These are phyloP conservation scores for Hypoxylon rickii DNA, from an alignment of 495 filamentous ascomycete species.

Conservation along the genomic window DNA sequence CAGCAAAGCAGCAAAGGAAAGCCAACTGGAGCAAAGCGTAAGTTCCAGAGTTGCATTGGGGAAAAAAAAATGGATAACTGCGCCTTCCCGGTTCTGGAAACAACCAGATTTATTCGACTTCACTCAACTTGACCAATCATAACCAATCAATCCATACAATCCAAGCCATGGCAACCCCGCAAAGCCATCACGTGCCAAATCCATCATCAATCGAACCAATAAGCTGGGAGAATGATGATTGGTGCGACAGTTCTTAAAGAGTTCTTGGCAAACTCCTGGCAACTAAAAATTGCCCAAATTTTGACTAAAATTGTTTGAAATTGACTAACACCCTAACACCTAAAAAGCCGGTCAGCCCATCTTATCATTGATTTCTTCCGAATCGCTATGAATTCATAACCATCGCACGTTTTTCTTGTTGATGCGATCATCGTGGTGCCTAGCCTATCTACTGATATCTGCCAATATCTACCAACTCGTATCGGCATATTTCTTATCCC, in stretches of 20 bases:
- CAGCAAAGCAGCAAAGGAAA: too few relatives aligned
- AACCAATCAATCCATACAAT: not conserved
- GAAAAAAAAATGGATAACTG: slow-evolving; percentile 9
- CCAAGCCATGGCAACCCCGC: slow-evolving; percentile 22
- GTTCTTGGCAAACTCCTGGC: slow-evolving; percentile 21
- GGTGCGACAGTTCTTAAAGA: slow-evolving; percentile 12
- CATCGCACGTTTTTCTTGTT: slow-evolving; percentile 3
- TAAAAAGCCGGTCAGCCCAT: slow-evolving; percentile 17
- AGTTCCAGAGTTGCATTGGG: slow-evolving; percentile 1
- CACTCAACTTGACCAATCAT: slow-evolving; percentile 15
- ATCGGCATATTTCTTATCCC: slow-evolving; percentile 1
- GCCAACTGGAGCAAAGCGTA: not conserved
- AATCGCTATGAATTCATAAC: slow-evolving; percentile 5
- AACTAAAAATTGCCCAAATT: too few relatives aligned
- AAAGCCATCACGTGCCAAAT: slow-evolving; percentile 30
- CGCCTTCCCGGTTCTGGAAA: slow-evolving; percentile 26
- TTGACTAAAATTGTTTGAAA: too few relatives aligned
- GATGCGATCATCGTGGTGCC: slow-evolving; percentile 4
- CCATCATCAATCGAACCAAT: slow-evolving; percentile 29
- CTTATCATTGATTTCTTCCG: not conserved
- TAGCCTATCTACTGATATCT: not conserved
- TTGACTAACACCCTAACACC: not conserved
- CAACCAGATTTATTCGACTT: slow-evolving; percentile 13
- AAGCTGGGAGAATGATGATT: slow-evolving; percentile 24
- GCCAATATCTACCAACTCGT: not conserved